Evolutionary conservation across 73 alveolate genomes (phyloP).

Genomic region (Stentor coeruleus): DNA sequence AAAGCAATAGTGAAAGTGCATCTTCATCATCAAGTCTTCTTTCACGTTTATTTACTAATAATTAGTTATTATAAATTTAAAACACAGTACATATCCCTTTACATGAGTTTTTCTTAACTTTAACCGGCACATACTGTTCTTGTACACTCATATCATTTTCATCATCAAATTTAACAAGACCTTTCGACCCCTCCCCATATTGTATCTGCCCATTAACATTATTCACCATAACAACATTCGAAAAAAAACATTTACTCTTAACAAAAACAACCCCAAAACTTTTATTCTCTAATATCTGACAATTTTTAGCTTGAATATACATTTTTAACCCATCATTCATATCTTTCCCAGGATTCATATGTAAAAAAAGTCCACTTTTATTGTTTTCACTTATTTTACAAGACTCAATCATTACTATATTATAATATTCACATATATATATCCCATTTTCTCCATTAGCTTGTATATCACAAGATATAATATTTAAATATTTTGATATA

Average conservation of each 20-base stretch:
- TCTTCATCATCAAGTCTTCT: neutral
- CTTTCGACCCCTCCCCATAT: neutral
- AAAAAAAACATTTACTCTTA: neutral
- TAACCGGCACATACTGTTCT: neutral
- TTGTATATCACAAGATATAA: neutral
- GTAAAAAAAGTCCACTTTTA: neutral
- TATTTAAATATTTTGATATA: no score
- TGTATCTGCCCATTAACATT: neutral
- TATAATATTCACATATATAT: neutral
- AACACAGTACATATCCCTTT: neutral
- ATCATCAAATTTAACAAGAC: neutral
- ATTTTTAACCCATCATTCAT: neutral
- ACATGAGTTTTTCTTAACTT: neutral
- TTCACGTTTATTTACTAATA: neutral
- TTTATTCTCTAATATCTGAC: neutral
- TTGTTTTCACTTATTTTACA: neutral
- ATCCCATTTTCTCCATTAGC: neutral
- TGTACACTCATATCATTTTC: neutral
- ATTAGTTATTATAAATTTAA: no score
- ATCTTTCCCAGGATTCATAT: neutral
- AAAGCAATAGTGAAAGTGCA: constrained; percentile 1
- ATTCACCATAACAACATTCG: neutral
- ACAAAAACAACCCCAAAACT: neutral
- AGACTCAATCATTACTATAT: neutral
- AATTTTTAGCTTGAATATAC: neutral